These are phyloP conservation scores for Schrenkiella parvula DNA, from an alignment of 345 rosid genomes.

Conservation along the genomic window DNA sequence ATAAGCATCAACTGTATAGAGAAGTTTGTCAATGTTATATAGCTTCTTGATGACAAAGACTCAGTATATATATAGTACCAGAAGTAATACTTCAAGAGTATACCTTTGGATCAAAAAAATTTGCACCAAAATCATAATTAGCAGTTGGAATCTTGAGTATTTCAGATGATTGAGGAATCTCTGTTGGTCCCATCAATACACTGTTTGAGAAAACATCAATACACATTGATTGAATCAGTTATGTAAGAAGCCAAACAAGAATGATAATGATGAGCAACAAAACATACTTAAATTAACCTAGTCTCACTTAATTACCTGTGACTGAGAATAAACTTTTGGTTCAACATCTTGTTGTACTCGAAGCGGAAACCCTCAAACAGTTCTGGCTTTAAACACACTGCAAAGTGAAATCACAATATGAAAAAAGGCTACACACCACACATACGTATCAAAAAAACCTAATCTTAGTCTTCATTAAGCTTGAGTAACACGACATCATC, in stretches of 20 bases:
- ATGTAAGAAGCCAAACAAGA: too few relatives aligned
- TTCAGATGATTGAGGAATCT: constrained; percentile 56
- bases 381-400: constrained; percentile 90
- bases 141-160: constrained; percentile 64
- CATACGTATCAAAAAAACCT: too few relatives aligned
- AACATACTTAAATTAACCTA: too few relatives aligned
- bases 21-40: not conserved
- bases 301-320: not conserved
- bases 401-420: constrained; percentile 19
- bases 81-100: not conserved
- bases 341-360: constrained; percentile 68
- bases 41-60: not conserved
- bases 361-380: constrained; percentile 84
- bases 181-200: constrained; percentile 68
- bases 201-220: constrained; percentile 36
- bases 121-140: constrained; percentile 78
- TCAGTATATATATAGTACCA: not conserved
- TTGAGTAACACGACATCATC: too few relatives aligned
- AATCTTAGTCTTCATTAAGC: too few relatives aligned
- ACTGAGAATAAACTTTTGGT: constrained; percentile 41
- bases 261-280: too few relatives aligned
- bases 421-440: too few relatives aligned
- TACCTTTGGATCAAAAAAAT: constrained; percentile 64
- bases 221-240: too few relatives aligned
- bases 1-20: constrained; percentile 64